phyloP scores from a whole-genome alignment of 306 rosid species.

The Vigna reflexopilosa region DNA sequence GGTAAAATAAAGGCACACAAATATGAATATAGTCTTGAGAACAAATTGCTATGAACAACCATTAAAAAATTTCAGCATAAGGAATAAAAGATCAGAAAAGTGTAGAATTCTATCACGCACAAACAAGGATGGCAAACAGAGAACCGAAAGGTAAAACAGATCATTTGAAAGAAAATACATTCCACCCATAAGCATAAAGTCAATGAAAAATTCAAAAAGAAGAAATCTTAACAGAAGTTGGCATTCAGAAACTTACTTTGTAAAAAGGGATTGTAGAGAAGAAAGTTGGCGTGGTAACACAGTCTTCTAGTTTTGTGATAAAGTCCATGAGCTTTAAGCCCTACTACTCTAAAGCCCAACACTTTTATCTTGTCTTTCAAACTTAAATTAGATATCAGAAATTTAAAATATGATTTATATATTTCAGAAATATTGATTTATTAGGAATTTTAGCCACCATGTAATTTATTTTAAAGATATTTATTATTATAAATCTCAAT shows the following conservation, averaged over 20 bases:
- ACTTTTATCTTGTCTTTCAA: no score
- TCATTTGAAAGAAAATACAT: background rate
- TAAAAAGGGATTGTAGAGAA: no score
- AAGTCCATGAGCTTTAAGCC: background rate
- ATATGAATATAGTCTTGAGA: background rate
- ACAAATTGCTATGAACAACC: background rate
- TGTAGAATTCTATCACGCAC: background rate
- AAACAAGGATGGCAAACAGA: background rate
- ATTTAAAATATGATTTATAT: no score
- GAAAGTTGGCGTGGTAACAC: background rate
- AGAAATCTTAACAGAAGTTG: background rate
- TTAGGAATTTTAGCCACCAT: no score
- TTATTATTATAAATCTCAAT: no score
- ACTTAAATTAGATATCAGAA: no score
- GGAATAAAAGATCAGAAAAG: background rate
- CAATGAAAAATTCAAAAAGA: background rate
- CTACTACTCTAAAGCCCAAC: no score
- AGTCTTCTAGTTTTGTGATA: background rate
- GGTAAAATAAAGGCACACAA: background rate
- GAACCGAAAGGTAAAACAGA: background rate
- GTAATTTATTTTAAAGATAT: no score
- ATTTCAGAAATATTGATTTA: no score
- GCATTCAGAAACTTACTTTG: background rate
- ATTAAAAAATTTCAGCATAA: background rate
- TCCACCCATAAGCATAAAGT: background rate